Evolutionary conservation across 2,329 filamentous ascomycete genomes (phyloP), one percentile per base, ranked within the genome.

Genomic region (Colletotrichum orchidophilum): DNA sequence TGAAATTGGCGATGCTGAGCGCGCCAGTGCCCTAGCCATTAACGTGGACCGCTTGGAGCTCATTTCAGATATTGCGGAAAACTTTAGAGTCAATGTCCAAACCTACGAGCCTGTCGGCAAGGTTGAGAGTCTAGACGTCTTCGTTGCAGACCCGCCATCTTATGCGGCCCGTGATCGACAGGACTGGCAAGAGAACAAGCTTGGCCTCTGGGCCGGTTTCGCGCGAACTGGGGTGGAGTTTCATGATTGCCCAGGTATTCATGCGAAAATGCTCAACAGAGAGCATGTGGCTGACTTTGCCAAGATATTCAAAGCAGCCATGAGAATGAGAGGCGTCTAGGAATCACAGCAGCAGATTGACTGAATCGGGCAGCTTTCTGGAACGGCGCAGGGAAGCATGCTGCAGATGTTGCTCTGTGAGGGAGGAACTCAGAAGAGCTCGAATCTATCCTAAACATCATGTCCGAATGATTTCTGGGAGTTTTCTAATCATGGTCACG

Each of bases 271-370:
- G 69, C 59, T 71, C 15, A 67, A 71, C 42, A 60, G 29, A 42
- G 63, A 71, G 59, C 69, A 71, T 35, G 59, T 71, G 42, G 58
- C 63, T 1, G 64, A 63, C 31, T 71, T 71, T 63, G 69, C 63
- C 5, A 71, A 63, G 63, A 71, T 71, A 46, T 71, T 71, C 69
- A 71, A 71, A 64, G 64, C 63, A 21, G 69, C 63, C 29, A 71
- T 71, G 69, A 50, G 64, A 24, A 33, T 59, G 15, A 42, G 69
- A 15, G 69, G 69, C 12, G 42, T 71, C 35, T 71, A 67, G 50
- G 24, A 11, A 13, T 4, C 8, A 12, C n/a, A n/a, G n/a, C n/a
- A n/a, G n/a, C n/a, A n/a, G n/a, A n/a, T n/a, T n/a, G n/a, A n/a
- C n/a, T n/a, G n/a, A n/a, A n/a, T n/a, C n/a, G n/a, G n/a, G n/a